A percentile compares a stretch with the other conserved stretches of the same genome.
phyloP scores from a whole-genome alignment of 306 rosid genomes.

The Casuarina equisetifolia region DNA sequence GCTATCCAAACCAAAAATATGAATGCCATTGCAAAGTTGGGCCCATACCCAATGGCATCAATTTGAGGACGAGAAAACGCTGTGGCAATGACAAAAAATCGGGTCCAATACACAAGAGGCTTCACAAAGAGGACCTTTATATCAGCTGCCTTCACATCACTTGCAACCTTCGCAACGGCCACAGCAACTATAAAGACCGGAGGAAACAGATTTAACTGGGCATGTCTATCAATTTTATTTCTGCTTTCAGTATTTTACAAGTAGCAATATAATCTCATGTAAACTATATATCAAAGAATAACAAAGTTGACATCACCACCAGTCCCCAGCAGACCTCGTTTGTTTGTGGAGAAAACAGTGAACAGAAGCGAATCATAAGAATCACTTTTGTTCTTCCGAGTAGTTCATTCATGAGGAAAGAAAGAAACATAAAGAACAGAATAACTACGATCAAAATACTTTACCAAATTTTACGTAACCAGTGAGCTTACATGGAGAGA shows the following conservation, averaged over 20 bases:
- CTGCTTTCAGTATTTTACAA: background rate
- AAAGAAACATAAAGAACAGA: background rate
- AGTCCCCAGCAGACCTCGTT: too few relatives aligned
- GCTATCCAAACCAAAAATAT: slow-evolving; percentile 12
- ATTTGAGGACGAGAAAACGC: slow-evolving; percentile 96
- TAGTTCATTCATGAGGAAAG: background rate
- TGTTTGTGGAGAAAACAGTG: background rate
- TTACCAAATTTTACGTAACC: background rate
- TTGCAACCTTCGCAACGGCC: slow-evolving; percentile 83
- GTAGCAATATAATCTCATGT: background rate
- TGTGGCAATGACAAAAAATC: slow-evolving; percentile 82
- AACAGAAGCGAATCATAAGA: background rate
- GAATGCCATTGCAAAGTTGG: slow-evolving; percentile 13
- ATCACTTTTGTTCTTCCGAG: background rate
- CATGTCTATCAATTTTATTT: background rate
- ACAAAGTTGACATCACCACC: background rate
- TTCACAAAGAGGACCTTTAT: slow-evolving; percentile 90
- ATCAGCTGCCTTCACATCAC: slow-evolving; percentile 90
- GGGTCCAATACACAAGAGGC: slow-evolving; percentile 97
- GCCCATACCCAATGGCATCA: slow-evolving; percentile 73
- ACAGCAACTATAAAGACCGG: slow-evolving; percentile 71
- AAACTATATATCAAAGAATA: background rate
- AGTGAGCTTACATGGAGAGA: background rate
- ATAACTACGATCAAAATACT: background rate
- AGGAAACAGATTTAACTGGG: slow-evolving; percentile 26